A percentile compares a stretch with the other conserved stretches of the same genome.
phyloP scores from a whole-genome alignment of 2,329 filamentous ascomycete genomes.

The Verticillium klebahnii region DNA sequence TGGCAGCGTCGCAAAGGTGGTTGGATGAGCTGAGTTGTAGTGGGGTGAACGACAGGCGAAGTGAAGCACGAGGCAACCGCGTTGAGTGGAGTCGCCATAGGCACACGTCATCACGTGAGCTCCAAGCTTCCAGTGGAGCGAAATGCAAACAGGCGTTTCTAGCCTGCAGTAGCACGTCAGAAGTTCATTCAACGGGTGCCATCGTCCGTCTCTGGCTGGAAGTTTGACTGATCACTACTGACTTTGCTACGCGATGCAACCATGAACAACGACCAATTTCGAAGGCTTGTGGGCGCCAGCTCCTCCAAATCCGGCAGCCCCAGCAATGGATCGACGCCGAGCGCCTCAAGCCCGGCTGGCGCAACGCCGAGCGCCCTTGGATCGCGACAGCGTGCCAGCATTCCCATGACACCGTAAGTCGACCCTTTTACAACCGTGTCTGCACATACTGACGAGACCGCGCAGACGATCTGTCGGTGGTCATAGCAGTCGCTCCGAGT shows the following conservation, averaged over 20 bases:
- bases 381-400: constrained; percentile 72
- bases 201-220: neutral
- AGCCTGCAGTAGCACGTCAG: neutral
- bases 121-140: neutral
- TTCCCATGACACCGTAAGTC: constrained; percentile 89
- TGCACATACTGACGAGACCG: constrained; percentile 16
- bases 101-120: neutral
- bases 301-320: constrained; percentile 32
- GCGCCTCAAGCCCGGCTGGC: constrained; percentile 18
- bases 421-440: neutral
- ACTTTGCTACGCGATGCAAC: neutral
- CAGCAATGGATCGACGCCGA: constrained; percentile 41
- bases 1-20: neutral
- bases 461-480: constrained; percentile 58
- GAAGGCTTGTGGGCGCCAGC: constrained; percentile 63
- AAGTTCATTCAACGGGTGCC: neutral
- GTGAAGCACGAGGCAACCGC: neutral
- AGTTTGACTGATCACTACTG: too few relatives aligned
- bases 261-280: constrained; percentile 97
- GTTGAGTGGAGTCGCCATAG: neutral
- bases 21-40: neutral
- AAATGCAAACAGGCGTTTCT: neutral
- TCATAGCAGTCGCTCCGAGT: constrained; percentile 56
- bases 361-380: constrained; percentile 53
- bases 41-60: neutral